A percentile compares a stretch with the other conserved stretches of the same genome.
phyloP scores from a whole-genome alignment of 805 yeast genomes.

The Candida namnaoensis region DNA sequence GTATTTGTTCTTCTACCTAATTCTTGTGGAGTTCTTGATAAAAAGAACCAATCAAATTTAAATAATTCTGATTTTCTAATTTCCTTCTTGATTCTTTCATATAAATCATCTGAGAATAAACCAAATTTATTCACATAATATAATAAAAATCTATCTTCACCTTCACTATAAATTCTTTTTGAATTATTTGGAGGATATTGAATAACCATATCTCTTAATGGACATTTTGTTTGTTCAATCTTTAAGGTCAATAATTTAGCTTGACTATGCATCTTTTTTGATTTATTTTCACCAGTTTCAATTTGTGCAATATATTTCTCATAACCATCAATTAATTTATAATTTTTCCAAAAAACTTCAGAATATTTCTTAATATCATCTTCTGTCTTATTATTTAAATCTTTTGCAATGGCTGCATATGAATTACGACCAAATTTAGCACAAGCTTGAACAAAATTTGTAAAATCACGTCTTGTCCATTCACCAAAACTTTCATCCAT shows the following conservation, averaged over 20 bases:
- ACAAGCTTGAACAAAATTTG: conserved; percentile 60
- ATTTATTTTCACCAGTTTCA: conserved; percentile 64
- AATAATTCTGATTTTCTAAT: conserved; percentile 51
- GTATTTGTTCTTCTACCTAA: conserved; percentile 63
- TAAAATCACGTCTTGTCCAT: conserved; percentile 73
- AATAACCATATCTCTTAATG: conserved; percentile 52
- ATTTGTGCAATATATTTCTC: conserved; percentile 67
- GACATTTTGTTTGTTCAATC: conserved; percentile 44
- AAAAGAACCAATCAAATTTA: conserved; percentile 66
- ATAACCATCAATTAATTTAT: conserved; percentile 54
- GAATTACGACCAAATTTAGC: conserved; percentile 58
- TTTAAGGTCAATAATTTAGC: conserved; percentile 45
- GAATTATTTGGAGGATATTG: conserved; percentile 82
- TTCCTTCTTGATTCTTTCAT: conserved; percentile 59
- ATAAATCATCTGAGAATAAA: conserved; percentile 45
- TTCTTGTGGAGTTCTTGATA: conserved; percentile 66
- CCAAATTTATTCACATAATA: conserved; percentile 59
- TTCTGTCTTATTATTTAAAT: conserved; percentile 45
- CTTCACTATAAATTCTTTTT: conserved; percentile 57
- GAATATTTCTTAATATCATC: conserved; percentile 57
- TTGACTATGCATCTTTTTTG: conserved; percentile 45
- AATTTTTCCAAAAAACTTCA: conserved; percentile 55
- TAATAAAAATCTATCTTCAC: conserved; percentile 64
- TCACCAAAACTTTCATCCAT: conserved; percentile 50
- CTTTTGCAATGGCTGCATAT: conserved; percentile 38